Base-by-base conservation (phyloP, 2,329 filamentous ascomycete genomes). In the Fonsecaea pedrosoi region DNA sequence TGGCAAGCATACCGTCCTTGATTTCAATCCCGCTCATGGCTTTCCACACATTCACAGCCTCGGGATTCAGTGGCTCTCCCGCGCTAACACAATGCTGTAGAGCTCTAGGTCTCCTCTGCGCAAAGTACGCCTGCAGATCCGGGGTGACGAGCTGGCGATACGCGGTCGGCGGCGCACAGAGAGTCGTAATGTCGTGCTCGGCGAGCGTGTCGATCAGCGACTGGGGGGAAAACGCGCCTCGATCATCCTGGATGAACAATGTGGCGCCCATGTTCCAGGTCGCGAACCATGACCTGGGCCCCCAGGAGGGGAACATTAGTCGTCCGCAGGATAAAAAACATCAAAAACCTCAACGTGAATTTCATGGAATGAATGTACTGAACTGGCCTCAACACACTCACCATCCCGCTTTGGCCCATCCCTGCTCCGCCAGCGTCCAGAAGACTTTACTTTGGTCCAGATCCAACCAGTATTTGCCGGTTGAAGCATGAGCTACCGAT, bases 401-500 rank as follows among this genome's bases (percentile, higher is more conserved):
- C 30, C 30, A 32, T 32, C 30, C 30, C 4, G 78, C 77, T 73
- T 80, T 80, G 1, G 76, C 78, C 78, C 78, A 79, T 48, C 78
- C 78, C 74, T 80, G 77, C 54, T 80, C 78, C 2, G 77, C 74
- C 13, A 78, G 57, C 34, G 78, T 78, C 78, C 78, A 80, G 65
- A 74, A 77, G 3, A 80, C 30, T 37, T 77, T 74, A 1, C 77
- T 77, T 1, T 76, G 76, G 38, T 71, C 54, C 18, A 80, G 67
- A 4, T 75, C 70, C 34, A 77, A 72, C 73, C 78, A 80, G 56
- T 77, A 68, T 54, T 76, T 79, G 0, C 76, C 78, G 2, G 77
- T 80, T n/a, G 76, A 72, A 1, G 73, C 74, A 53, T 76, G 76
- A 12, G 75, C 74, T 53, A 32, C 12, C 4, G 15, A 58, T 15